phyloP scores from a whole-genome alignment of 805 yeast genomes.

The Pichia sporocuriosa region DNA sequence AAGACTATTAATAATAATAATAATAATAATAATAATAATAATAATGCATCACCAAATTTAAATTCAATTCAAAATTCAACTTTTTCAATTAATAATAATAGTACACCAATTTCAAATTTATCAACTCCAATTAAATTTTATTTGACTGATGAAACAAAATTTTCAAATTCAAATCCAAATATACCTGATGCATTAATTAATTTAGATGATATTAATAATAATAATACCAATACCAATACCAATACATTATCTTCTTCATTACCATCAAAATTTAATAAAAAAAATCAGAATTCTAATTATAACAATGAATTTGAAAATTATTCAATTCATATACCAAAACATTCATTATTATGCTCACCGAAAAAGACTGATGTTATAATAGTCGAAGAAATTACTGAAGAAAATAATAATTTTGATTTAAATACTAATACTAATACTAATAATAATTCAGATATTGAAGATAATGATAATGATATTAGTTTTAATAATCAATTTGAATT shows the following conservation, averaged over 20 bases:
- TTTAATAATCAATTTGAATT: conserved; percentile 18
- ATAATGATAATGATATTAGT: conserved; percentile 1
- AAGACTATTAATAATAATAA: conserved; percentile 5
- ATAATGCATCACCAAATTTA: neutral
- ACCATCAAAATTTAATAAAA: neutral
- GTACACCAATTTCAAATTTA: conserved; percentile 6
- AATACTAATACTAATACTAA: neutral
- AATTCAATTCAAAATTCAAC: neutral
- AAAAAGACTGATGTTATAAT: conserved; percentile 27
- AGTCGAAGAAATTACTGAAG: conserved; percentile 27
- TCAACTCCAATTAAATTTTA: conserved; percentile 21
- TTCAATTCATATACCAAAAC: conserved; percentile 22
- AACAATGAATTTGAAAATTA: neutral
- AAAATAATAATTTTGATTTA: conserved; percentile 12
- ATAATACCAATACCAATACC: too few species aligned
- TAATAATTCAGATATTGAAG: neutral
- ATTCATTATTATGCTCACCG: conserved; percentile 27
- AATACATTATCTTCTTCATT: conserved; percentile 9
- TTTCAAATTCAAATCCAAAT: conserved; percentile 19
- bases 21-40: too few species aligned
- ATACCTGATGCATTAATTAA: conserved; percentile 31
- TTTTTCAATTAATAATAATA: neutral
- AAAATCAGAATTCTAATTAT: too few species aligned
- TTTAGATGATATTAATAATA: conserved; percentile 27
- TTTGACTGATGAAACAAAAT: conserved; percentile 28